A percentile compares a stretch with the other conserved stretches of the same genome.
phyloP scores from a whole-genome alignment of 164 flowering plant genomes.

The Litsea cubeba region DNA sequence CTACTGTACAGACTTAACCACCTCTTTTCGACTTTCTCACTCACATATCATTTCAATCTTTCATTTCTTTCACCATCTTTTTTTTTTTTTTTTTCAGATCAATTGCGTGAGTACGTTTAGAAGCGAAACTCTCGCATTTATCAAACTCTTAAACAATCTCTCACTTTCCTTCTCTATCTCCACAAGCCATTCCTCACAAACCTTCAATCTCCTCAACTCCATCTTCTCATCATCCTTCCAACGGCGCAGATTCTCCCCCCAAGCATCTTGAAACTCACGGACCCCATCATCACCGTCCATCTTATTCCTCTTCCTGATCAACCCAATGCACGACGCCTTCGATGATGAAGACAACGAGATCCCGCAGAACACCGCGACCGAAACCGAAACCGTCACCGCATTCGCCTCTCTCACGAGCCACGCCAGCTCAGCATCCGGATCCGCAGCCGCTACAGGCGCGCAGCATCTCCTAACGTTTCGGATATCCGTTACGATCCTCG shows the following conservation, averaged over 20 bases:
- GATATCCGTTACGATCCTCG: constrained; percentile 27
- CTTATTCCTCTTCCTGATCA: constrained; percentile 22
- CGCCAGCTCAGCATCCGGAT: constrained; percentile 32
- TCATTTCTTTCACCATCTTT: background rate
- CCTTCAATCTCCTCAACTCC: constrained; percentile 37
- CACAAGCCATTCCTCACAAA: constrained; percentile 44
- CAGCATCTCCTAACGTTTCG: constrained; percentile 9
- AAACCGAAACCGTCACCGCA: constrained; percentile 35
- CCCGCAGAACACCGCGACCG: constrained; percentile 36
- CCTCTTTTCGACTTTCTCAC: too few relatives aligned
- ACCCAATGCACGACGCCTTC: constrained; percentile 25
- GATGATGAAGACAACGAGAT: constrained; percentile 18
- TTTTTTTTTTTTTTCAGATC: background rate
- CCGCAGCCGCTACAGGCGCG: background rate
- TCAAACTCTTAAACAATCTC: constrained; percentile 59
- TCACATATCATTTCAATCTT: too few relatives aligned
- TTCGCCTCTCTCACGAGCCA: constrained; percentile 31
- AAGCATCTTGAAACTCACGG: constrained; percentile 35
- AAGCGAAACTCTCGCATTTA: constrained; percentile 63
- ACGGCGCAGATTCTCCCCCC: constrained; percentile 23
- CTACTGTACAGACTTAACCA: background rate
- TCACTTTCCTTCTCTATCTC: constrained; percentile 49
- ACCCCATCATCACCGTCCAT: constrained; percentile 20
- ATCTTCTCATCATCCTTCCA: constrained; percentile 44
- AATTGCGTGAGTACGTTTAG: constrained; percentile 60